Evolutionary conservation across 805 yeast genomes (phyloP).

Genomic region (Cyberlindnera euphorbiae): DNA sequence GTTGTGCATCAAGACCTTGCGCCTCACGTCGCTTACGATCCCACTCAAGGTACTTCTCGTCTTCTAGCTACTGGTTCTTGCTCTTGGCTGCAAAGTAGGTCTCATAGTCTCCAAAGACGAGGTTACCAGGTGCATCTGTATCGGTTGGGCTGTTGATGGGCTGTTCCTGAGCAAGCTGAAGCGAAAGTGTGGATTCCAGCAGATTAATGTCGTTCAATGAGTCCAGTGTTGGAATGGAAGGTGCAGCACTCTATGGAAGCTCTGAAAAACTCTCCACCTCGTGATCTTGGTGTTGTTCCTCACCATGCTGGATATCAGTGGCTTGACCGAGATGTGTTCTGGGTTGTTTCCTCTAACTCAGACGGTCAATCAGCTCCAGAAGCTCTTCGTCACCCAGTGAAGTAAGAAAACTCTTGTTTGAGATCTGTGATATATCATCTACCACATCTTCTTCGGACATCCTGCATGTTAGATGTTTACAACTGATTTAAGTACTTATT

Average conservation of each 20-base stretch:
- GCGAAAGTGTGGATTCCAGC: constrained; percentile 9
- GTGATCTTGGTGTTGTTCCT: neutral
- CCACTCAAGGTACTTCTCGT: constrained; percentile 46
- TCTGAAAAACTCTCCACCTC: no score
- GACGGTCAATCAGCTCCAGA: constrained; percentile 30
- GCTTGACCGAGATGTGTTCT: no score
- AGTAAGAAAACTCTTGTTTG: constrained; percentile 20
- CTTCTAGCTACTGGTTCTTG: constrained; percentile 56
- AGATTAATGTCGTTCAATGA: neutral
- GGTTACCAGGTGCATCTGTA: neutral
- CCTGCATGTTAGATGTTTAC: constrained; percentile 1
- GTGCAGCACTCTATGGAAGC: no score
- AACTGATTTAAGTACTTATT: neutral
- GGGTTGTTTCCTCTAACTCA: constrained; percentile 7
- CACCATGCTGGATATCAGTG: neutral
- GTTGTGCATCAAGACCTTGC: constrained; percentile 8
- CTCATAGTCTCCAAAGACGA: constrained; percentile 60
- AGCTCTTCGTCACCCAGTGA: constrained; percentile 37
- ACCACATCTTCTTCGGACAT: constrained; percentile 8
- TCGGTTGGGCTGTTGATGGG: neutral
- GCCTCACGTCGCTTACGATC: constrained; percentile 33
- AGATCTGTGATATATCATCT: constrained; percentile 10
- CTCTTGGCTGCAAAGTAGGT: constrained; percentile 60
- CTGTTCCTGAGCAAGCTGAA: constrained; percentile 16
- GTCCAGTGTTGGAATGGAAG: neutral